Percentiles rank a stretch among this genome's conserved stretches.
phyloP scores from a whole-genome alignment of 1,139 yeast species.

The Wickerhamomyces sp. region DNA sequence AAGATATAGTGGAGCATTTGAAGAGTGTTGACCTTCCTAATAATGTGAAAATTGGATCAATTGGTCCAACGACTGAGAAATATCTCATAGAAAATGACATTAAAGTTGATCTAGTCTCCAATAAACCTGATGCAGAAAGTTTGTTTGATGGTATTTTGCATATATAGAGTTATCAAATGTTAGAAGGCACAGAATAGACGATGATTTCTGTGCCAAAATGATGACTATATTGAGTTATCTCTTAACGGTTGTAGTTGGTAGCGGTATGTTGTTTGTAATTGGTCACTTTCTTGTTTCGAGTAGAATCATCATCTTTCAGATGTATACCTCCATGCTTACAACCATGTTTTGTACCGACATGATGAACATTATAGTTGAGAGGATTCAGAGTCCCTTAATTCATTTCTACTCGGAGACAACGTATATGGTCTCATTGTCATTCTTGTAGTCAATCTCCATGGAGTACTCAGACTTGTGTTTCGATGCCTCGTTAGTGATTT shows the following conservation, averaged over 20 bases:
- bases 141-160: constrained; percentile 36
- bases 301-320: too few species aligned
- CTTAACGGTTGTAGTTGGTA: too few species aligned
- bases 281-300: too few species aligned
- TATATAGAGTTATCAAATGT: neutral
- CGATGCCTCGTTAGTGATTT: constrained; percentile 34
- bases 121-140: constrained; percentile 65
- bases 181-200: neutral
- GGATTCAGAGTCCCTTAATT: neutral
- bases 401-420: constrained; percentile 60
- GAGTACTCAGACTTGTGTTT: constrained; percentile 32
- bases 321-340: too few species aligned
- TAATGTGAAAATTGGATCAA: constrained; percentile 58
- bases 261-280: too few species aligned
- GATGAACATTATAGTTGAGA: too few species aligned
- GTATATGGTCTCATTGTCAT: constrained; percentile 62
- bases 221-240: too few species aligned
- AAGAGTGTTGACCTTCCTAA: constrained; percentile 17
- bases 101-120: constrained; percentile 58
- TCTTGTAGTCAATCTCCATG: constrained; percentile 60
- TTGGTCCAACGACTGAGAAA: constrained; percentile 88
- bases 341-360: too few species aligned
- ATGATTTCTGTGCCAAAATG: too few species aligned
- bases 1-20: constrained; percentile 47
- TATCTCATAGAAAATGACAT: constrained; percentile 51